These are phyloP conservation scores for Pleodorina starrii DNA, from an alignment of 139 green algal species.

Conservation along the genomic window DNA sequence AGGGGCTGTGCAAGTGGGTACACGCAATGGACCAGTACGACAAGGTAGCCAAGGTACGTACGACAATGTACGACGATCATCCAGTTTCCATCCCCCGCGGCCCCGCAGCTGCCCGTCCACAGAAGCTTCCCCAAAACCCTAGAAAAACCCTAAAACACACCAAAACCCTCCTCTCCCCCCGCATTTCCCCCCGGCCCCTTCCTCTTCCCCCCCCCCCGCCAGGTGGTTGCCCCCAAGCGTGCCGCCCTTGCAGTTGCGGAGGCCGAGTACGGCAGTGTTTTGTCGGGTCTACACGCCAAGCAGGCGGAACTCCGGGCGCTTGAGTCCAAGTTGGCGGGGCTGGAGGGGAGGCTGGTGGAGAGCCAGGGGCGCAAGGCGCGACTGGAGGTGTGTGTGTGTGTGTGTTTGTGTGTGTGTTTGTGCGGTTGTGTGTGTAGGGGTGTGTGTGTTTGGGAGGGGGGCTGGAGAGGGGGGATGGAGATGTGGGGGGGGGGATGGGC, in stretches of 20 bases:
- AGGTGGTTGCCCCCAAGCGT: conserved; percentile 82
- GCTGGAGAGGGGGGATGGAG: no score
- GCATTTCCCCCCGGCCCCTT: no score
- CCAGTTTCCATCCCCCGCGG: no score
- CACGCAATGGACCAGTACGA: conserved; percentile 88
- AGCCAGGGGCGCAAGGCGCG: conserved; percentile 67
- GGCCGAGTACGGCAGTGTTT: conserved; percentile 67
- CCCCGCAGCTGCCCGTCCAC: no score
- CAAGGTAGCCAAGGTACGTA: conserved; percentile 66
- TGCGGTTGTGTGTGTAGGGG: background rate
- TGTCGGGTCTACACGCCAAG: conserved; percentile 76
- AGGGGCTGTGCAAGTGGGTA: conserved; percentile 86
- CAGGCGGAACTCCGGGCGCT: conserved; percentile 79
- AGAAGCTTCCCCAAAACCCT: no score
- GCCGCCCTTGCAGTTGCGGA: conserved; percentile 72
- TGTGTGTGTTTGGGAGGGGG: background rate
- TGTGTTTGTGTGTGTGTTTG: background rate
- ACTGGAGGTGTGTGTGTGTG: conserved; percentile 56
- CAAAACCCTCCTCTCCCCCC: no score
- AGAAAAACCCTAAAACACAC: background rate
- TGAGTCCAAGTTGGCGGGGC: conserved; percentile 69
- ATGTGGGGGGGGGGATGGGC: no score
- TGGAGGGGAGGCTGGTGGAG: conserved; percentile 72
- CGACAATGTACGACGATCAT: background rate
- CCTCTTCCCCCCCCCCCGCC: no score